These are phyloP conservation scores for Mucor velutinosus DNA, from an alignment of 371 early-diverging fungal genomes.

Conservation along the genomic window DNA sequence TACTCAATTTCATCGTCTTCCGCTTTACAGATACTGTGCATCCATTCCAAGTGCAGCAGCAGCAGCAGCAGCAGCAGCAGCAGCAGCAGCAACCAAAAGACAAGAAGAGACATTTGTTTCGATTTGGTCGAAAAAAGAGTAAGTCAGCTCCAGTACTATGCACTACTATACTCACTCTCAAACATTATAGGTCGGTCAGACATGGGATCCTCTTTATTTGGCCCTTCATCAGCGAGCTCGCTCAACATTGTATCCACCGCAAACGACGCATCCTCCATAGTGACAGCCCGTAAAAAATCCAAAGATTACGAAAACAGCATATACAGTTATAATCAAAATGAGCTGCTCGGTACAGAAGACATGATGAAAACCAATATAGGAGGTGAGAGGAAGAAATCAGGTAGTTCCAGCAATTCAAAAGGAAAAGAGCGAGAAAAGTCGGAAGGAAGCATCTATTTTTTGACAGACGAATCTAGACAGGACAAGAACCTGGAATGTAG, in stretches of 20 bases:
- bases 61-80: constrained; percentile 2
- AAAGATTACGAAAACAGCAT: constrained; percentile 22
- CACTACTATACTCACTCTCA: too few species aligned
- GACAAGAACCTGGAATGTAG: constrained; percentile 1
- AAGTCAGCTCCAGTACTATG: too few species aligned
- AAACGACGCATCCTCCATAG: constrained; percentile 7
- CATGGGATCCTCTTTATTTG: constrained; percentile 12
- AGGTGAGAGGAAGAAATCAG: constrained; percentile 21
- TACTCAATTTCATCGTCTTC: neutral
- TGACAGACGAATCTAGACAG: constrained; percentile 5
- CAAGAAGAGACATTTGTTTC: constrained; percentile 34
- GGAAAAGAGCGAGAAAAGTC: constrained; percentile 18
- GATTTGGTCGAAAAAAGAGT: constrained; percentile 47
- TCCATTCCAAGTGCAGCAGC: constrained; percentile 16
- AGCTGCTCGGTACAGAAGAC: constrained; percentile 1
- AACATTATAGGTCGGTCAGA: constrained; percentile 33
- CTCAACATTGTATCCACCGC: neutral
- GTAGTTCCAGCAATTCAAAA: constrained; percentile 16
- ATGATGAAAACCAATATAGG: neutral
- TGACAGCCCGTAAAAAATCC: constrained; percentile 18
- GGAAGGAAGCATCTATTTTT: constrained; percentile 15
- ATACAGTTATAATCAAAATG: neutral
- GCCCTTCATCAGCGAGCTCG: constrained; percentile 4
- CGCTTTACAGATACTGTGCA: constrained; percentile 1
- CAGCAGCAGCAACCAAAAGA: constrained; percentile 22